A percentile compares a stretch with the other conserved stretches of the same genome.
Evolutionary conservation across 441 rosid species (phyloP).

Genomic region (Syzygium malaccense): DNA sequence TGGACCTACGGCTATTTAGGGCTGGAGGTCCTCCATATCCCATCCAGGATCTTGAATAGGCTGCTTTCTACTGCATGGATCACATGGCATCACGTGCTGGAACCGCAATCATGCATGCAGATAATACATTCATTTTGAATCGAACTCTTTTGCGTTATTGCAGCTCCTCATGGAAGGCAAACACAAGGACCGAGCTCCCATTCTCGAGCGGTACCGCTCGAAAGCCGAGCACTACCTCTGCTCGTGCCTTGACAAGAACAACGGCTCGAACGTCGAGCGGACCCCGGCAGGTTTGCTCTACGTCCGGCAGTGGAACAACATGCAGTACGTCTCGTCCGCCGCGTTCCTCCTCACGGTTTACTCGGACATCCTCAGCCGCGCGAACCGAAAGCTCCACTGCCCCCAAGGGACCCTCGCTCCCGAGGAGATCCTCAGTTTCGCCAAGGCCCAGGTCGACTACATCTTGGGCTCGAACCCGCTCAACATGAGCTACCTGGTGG

Average conservation of each 20-base stretch:
- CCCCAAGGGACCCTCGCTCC: conserved; percentile 31
- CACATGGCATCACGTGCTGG: background rate
- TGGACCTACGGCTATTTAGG: background rate
- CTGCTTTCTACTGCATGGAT: background rate
- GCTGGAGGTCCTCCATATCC: background rate
- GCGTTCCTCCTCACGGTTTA: conserved; percentile 70
- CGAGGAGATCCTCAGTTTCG: conserved; percentile 44
- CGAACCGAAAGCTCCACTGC: conserved; percentile 38
- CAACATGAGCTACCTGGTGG: conserved; percentile 87
- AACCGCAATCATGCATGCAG: background rate
- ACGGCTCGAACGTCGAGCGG: conserved; percentile 40
- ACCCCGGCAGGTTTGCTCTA: conserved; percentile 80
- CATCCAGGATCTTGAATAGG: background rate
- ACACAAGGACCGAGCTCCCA: conserved; percentile 32
- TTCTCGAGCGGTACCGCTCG: conserved; percentile 47
- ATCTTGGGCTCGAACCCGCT: conserved; percentile 78
- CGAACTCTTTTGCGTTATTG: background rate
- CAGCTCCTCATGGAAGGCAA: conserved; percentile 55
- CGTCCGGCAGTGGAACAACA: conserved; percentile 92
- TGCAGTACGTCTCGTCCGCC: conserved; percentile 89
- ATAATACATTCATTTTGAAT: background rate
- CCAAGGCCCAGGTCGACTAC: conserved; percentile 79
- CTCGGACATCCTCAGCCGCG: conserved; percentile 44
- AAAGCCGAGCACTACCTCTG: conserved; percentile 85
- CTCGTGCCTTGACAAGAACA: conserved; percentile 70